A percentile compares a stretch with the other conserved stretches of the same genome.
Evolutionary conservation across 768 basidiomycete genomes (phyloP).

Genomic region (Hericium coralloides): DNA sequence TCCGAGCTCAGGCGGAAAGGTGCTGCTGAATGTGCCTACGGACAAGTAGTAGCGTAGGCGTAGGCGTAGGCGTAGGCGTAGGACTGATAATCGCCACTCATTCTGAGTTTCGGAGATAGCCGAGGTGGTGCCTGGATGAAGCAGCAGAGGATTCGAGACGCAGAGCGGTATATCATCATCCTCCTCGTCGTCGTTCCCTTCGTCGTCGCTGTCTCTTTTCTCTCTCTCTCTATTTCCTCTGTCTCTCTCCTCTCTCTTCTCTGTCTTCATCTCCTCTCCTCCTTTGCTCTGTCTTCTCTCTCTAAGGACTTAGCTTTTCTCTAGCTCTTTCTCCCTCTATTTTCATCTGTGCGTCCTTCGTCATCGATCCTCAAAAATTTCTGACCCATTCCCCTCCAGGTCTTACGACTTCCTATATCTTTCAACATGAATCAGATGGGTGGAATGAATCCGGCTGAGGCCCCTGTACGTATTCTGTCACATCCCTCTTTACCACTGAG

Average conservation of each 20-base stretch:
- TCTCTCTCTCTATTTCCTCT: slow-evolving; percentile 30
- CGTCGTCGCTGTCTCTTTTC: slow-evolving; percentile 39
- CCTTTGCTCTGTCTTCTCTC: slow-evolving; percentile 19
- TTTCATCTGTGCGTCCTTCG: slow-evolving; percentile 37
- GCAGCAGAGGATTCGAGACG: too few relatives aligned
- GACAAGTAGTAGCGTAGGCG: slow-evolving; percentile 29
- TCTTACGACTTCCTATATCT: slow-evolving; percentile 18
- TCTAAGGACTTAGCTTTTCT: slow-evolving; percentile 17
- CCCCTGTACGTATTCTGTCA: slow-evolving; percentile 47
- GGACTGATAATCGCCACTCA: not conserved
- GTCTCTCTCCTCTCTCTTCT: slow-evolving; percentile 41
- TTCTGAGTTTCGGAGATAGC: slow-evolving; percentile 13
- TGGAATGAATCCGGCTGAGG: slow-evolving; percentile 61
- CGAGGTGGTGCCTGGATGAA: not conserved
- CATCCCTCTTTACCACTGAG: not conserved
- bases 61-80: too few relatives aligned
- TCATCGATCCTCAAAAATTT: slow-evolving; percentile 20
- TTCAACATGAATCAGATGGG: slow-evolving; percentile 71
- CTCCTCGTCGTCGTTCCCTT: slow-evolving; percentile 27
- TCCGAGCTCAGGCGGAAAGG: slow-evolving; percentile 70
- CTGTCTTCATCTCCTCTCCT: slow-evolving; percentile 21
- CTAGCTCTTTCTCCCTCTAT: slow-evolving; percentile 15
- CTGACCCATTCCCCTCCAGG: not conserved
- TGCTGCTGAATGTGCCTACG: slow-evolving; percentile 76
- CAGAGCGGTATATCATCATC: not conserved